Base-by-base conservation (phyloP, 140 eudicot species). In the Flaveria floridana region DNA sequence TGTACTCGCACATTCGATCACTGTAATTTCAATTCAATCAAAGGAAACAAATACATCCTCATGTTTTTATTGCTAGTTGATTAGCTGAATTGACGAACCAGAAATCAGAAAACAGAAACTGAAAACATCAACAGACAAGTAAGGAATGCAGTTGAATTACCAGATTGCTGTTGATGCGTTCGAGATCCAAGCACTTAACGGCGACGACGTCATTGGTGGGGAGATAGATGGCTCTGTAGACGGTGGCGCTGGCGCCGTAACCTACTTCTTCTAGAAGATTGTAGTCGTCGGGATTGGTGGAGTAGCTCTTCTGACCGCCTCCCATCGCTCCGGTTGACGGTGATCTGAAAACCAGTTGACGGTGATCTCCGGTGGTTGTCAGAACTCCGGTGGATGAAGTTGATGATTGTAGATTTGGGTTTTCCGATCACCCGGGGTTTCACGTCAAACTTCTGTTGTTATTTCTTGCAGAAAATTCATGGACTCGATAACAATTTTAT, bases 161-260 rank as follows among this genome's bases (percentile, higher is more conserved):
- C 87, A 95, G 86, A 84, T 91, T 95, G 82, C 89, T 87, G 68
- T 87, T 87, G 84, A 92, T 87, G 59, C 99, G 97, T 87, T 95
- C 99, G 85, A 95, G 99, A 95, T 95, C 99, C 96, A 95, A 81
- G 68, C 89, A 87, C 82, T 95, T 95, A 84, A 95, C 91, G 25
- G 99, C 99, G 44, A 95, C 85, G 66, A 89, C 90, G 72, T 95
- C 91, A 61, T 95, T 87, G 70, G 63, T 72, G 1, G 99, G 99
- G 41, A 88, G 76, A 78, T 87, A 89, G 89, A 91, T 91, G 87
- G 97, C 97, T 78, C 99, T 65, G 72, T 78, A 89, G 0, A 95
- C 99, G 26, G 91, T 87, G 23, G 99, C 99, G 74, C 99, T 95
- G 5, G 97, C 97, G 3, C 99, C 99, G 62, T 76, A 84, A 23